Base-by-base conservation (phyloP, 2,329 filamentous ascomycete genomes). In the Hypomyces perniciosus region DNA sequence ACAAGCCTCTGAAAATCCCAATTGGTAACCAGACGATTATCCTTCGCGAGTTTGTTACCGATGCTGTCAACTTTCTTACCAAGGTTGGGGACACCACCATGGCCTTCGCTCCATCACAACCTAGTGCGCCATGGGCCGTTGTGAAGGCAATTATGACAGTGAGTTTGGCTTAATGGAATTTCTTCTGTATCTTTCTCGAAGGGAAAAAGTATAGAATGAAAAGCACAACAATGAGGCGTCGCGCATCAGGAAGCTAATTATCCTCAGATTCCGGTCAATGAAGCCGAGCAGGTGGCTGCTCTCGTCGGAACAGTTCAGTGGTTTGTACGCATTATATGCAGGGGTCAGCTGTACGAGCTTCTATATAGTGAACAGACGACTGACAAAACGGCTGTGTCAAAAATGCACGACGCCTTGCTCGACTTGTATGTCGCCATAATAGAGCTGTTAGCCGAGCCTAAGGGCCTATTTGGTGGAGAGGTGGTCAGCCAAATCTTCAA, bases 41-140 rank as follows among this genome's bases (percentile, higher is more conserved):
- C 8, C 6, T 43, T 4, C 44, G 49, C 4, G 49, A 51, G 3
- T 51, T 37, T 12, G 8, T 51, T 12, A 31, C 44, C 3, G 39
- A 46, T 47, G n/a, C 38, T 44, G 4, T 51, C 5, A 44, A 44
- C 30, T 51, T 51, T 39, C 29, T 51, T 9, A 51, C 44, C 2
- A 51, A 30, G 44, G 13, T 46, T 3, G 49, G 49, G 5, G 33
- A 51, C 4, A 13, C 33, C n/a, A 44, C 49, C 28, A 31, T 38
- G n/a, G 33, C 20, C 26, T 51, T 46, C 8, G 26, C 49, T 8
- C 31, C 49, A 12, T 4, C 20, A 27, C 9, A 51, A 34, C 37
- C 38, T n/a, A 46, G 44, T 20, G 26, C 30, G 5, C 49, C 44
- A 6, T 51, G 49, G 49, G 38, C 49, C 8, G 27, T 51, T 37